These are phyloP conservation scores for Pulveroboletus sp. DNA, from an alignment of 768 basidiomycete species.

Conservation along the genomic window DNA sequence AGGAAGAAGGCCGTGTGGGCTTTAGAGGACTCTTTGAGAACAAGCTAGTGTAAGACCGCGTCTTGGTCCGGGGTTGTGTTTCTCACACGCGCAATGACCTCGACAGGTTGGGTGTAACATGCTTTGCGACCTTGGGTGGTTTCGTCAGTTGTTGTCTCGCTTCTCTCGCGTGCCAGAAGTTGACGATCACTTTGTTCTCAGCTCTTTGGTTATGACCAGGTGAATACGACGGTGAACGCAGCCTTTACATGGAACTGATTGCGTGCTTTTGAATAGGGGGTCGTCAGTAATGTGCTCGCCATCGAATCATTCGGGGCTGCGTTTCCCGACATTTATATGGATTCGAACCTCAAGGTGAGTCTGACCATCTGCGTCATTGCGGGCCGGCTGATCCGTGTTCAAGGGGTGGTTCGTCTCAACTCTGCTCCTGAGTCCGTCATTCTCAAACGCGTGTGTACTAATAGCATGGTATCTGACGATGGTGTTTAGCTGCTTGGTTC, in stretches of 20 bases:
- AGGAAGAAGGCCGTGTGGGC: slow-evolving; percentile 21
- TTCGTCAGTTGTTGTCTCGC: slow-evolving; percentile 21
- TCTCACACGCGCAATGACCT: not conserved
- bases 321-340: slow-evolving; percentile 30
- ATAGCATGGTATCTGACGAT: slow-evolving; percentile 5
- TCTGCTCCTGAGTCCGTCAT: slow-evolving; percentile 23
- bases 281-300: slow-evolving; percentile 31
- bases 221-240: not conserved
- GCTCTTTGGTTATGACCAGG: slow-evolving; percentile 34
- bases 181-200: slow-evolving; percentile 6
- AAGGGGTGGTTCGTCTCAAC: slow-evolving; percentile 34
- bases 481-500: slow-evolving; percentile 28
- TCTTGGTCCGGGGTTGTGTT: not conserved
- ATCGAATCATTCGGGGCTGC: slow-evolving; percentile 34
- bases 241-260: not conserved
- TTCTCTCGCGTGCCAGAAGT: not conserved
- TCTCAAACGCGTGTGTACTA: not conserved
- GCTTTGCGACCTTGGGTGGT: slow-evolving; percentile 31
- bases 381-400: not conserved
- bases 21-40: slow-evolving; percentile 29
- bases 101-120: slow-evolving; percentile 29
- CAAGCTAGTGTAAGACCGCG: slow-evolving; percentile 22
- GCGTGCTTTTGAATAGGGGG: slow-evolving; percentile 17
- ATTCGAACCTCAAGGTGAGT: slow-evolving; percentile 25
- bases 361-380: not conserved